phyloP scores from a whole-genome alignment of 1,139 yeast genomes.

The Scheffersomyces quercinus region DNA sequence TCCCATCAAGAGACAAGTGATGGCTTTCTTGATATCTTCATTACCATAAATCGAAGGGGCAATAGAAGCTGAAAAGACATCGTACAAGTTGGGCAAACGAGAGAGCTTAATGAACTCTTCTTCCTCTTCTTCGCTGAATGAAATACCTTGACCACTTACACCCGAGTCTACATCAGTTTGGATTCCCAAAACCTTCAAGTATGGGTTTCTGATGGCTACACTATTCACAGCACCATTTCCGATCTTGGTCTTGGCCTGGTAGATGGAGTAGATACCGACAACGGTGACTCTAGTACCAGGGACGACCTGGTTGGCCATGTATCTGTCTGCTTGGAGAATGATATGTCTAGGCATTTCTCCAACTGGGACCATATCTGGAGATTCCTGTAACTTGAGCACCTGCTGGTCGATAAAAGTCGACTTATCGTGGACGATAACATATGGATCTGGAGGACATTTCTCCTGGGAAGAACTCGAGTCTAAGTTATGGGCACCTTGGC shows the following conservation, averaged over 20 bases:
- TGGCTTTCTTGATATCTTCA: slow-evolving; percentile 87
- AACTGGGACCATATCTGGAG: slow-evolving; percentile 97
- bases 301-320: slow-evolving; percentile 83
- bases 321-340: slow-evolving; percentile 83
- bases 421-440: slow-evolving; percentile 89
- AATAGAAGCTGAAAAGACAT: slow-evolving; percentile 80
- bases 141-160: slow-evolving; percentile 57
- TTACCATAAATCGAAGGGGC: slow-evolving; percentile 98
- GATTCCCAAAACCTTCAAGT: slow-evolving; percentile 82
- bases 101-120: slow-evolving; percentile 84
- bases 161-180: slow-evolving; percentile 80
- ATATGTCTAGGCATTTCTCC: slow-evolving; percentile 99
- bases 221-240: slow-evolving; percentile 35
- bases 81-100: slow-evolving; percentile 80
- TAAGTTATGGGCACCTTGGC: slow-evolving; percentile 62
- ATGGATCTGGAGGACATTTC: slow-evolving; percentile 89
- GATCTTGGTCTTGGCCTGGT: slow-evolving; percentile 62
- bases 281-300: slow-evolving; percentile 96
- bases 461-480: slow-evolving; percentile 51
- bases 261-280: slow-evolving; percentile 89
- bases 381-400: slow-evolving; percentile 86
- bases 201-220: slow-evolving; percentile 93
- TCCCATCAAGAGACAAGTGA: slow-evolving; percentile 88
- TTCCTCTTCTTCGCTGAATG: slow-evolving; percentile 91
- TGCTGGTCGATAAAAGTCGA: slow-evolving; percentile 94